A percentile compares a stretch with the other conserved stretches of the same genome.
Conservation (phyloP, 202 grass and related monocot genomes). For the Elaeis oleifera region DNA sequence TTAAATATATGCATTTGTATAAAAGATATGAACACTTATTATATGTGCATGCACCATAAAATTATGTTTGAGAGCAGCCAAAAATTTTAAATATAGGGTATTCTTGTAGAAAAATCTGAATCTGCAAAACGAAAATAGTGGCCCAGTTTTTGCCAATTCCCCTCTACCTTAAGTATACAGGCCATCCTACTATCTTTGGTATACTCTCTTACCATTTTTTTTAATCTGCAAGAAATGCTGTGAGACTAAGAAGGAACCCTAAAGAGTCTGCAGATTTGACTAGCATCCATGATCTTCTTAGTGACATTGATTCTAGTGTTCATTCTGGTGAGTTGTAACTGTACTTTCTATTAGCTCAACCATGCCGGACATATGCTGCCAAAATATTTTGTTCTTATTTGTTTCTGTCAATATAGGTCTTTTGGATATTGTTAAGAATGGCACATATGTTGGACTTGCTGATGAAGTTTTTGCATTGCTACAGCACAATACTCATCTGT, state of each 20-base stretch:
- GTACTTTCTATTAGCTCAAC: too few species aligned
- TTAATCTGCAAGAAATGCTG: conserved; percentile 62
- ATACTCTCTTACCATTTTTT: conserved; percentile 11
- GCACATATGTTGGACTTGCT: conserved; percentile 89
- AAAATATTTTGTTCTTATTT: neutral
- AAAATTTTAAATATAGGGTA: too few species aligned
- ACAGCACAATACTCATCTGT: conserved; percentile 76
- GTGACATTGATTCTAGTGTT: conserved; percentile 53
- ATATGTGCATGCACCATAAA: too few species aligned
- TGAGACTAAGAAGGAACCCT: conserved; percentile 78
- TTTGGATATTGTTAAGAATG: conserved; percentile 76
- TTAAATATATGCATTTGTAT: too few species aligned
- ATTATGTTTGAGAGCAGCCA: too few species aligned
- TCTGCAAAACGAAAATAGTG: too few species aligned
- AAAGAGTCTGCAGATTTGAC: conserved; percentile 72
- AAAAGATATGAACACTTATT: too few species aligned
- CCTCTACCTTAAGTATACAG: neutral
- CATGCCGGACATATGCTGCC: too few species aligned
- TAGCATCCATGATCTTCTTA: conserved; percentile 77
- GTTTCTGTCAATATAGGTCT: conserved; percentile 50
- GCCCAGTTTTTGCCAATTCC: neutral
- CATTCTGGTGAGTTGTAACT: conserved; percentile 52
- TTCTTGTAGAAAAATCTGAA: too few species aligned
- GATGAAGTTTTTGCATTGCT: conserved; percentile 85
- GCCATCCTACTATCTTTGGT: conserved; percentile 11